A percentile compares a stretch with the other conserved stretches of the same genome.
phyloP scores from a whole-genome alignment of 2,329 filamentous ascomycete species.

The Epichloe elymi region DNA sequence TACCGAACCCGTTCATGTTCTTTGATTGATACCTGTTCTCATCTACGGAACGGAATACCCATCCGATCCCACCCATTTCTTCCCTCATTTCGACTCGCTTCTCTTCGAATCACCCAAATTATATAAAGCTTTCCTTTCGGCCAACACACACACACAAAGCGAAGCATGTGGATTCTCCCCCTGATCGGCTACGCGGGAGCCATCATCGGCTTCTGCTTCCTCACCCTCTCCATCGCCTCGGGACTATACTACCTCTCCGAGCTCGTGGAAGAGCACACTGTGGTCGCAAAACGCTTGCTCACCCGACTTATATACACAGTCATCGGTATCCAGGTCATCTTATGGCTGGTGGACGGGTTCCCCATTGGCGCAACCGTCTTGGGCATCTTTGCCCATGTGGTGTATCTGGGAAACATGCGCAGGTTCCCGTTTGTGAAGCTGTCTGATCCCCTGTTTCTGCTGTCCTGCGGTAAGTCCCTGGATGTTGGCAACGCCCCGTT shows the following conservation, averaged over 20 bases:
- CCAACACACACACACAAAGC: neutral
- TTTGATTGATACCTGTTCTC: too few relatives aligned
- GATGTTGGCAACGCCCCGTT: too few relatives aligned
- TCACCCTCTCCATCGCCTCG: slow-evolving; percentile 93
- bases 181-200: slow-evolving; percentile 81
- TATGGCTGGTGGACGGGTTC: slow-evolving; percentile 75
- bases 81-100: too few relatives aligned
- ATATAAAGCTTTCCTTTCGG: neutral
- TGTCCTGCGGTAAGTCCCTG: slow-evolving; percentile 52
- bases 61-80: too few relatives aligned
- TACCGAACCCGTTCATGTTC: too few relatives aligned
- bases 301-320: slow-evolving; percentile 74
- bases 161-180: slow-evolving; percentile 91
- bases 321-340: slow-evolving; percentile 58
- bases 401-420: slow-evolving; percentile 80
- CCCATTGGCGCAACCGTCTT: slow-evolving; percentile 62
- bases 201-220: slow-evolving; percentile 78
- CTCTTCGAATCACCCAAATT: neutral
- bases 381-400: slow-evolving; percentile 65
- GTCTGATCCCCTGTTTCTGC: slow-evolving; percentile 72
- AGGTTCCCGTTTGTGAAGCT: slow-evolving; percentile 68
- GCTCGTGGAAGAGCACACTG: slow-evolving; percentile 94
- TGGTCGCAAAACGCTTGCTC: slow-evolving; percentile 78
- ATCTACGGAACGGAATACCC: too few relatives aligned
- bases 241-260: slow-evolving; percentile 97